A percentile compares a stretch with the other conserved stretches of the same genome.
Evolutionary conservation across 2,329 filamentous ascomycete genomes (phyloP).

Genomic region (Sarocladiaceae sp.): DNA sequence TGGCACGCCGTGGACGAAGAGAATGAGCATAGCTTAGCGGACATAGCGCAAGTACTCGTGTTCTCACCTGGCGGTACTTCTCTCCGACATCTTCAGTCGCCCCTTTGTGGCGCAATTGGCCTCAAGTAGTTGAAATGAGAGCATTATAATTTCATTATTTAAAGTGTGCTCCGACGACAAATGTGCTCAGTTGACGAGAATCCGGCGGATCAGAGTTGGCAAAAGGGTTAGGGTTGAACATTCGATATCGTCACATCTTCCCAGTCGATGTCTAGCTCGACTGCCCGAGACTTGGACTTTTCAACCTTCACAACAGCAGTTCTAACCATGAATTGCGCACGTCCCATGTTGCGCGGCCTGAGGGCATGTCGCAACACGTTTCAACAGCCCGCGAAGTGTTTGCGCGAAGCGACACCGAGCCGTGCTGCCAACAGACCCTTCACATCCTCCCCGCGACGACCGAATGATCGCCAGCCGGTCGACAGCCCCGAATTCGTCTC

Average conservation of each 20-base stretch:
- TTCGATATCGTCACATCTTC: too few species aligned
- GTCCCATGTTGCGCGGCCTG: constrained; percentile 21
- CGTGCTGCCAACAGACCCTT: constrained; percentile 7
- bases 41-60: too few species aligned
- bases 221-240: too few species aligned
- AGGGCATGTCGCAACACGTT: background rate
- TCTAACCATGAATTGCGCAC: constrained; percentile 23
- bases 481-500: constrained; percentile 80
- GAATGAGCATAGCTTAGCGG: background rate
- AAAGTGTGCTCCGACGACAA: too few species aligned
- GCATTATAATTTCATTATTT: too few species aligned
- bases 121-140: too few species aligned
- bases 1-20: background rate
- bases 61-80: background rate
- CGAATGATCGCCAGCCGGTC: constrained; percentile 44
- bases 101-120: too few species aligned
- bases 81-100: background rate
- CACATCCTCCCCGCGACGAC: constrained; percentile 8
- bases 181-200: too few species aligned
- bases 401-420: background rate
- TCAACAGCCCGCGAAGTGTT: constrained; percentile 12
- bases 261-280: background rate
- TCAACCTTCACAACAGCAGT: constrained; percentile 11
- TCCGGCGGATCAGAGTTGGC: too few species aligned
- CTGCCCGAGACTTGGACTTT: background rate